Evolutionary conservation across 768 basidiomycete genomes (phyloP), one percentile per base, ranked within the genome.

Genomic region (Auricularia heimuer): DNA sequence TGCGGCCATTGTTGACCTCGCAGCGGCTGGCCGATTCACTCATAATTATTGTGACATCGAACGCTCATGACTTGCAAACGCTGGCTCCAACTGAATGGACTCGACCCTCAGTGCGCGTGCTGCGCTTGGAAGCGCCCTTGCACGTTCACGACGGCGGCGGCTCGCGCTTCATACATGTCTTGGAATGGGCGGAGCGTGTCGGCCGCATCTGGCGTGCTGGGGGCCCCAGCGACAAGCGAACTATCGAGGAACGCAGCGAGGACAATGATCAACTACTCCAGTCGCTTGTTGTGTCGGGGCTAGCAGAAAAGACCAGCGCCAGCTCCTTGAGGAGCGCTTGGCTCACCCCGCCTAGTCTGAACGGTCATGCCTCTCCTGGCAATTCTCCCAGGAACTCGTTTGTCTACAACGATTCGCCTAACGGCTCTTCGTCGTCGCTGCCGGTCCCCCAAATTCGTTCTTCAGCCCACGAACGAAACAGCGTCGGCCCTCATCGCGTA

Each of bases 271-370:
- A 51, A 6, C 47, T 51, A 1, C 18, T 51, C 10, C 47, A 16
- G 18, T 16, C 18, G 47, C 47, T 16, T 18, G 47, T 18, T 3
- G 47, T 21, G 10, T 10, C 21, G 11, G 34, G 24, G 8, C 18
- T 60, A 24, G 11, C 29, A 10, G 24, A 29, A 89, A 90, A 66
- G 70, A 74, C 11, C 73, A 87, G 62, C 81, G 86, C 44, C 82
- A 84, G 69, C 86, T 91, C 70, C 79, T 92, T 36, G 73, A 77
- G 1, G 85, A 85, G 56, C 34, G 24, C 24, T 24, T 58, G 29
- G 42, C 24, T 33, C 4, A 45, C 47, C 34, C 64, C 44, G 16
- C 54, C 37, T 36, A 64, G 56, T 39, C 39, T 39, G 36, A 37
- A 39, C 54, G 47, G 36, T 33, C 39, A 10, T 7, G 54, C 16